Evolutionary conservation across 1,284 basidiomycete genomes (phyloP).

Genomic region (Ustilago bromivora): DNA sequence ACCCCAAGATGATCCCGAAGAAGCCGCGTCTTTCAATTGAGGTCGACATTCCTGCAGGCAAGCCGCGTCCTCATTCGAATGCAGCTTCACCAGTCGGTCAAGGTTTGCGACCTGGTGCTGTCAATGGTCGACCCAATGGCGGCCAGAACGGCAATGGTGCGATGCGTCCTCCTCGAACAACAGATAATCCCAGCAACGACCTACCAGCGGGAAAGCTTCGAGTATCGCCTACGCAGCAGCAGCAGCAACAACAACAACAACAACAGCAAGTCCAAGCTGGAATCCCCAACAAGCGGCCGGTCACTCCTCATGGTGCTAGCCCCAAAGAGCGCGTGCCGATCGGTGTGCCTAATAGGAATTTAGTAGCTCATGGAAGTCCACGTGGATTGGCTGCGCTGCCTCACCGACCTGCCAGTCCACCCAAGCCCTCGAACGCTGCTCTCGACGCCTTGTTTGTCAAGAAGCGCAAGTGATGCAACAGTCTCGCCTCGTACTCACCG

Average conservation of each 20-base stretch:
- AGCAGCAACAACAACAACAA: background rate
- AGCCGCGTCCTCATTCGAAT: conserved; percentile 6
- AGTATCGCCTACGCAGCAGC: background rate
- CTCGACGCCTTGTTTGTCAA: conserved; percentile 52
- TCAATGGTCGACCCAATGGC: conserved; percentile 11
- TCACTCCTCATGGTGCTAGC: conserved; percentile 26
- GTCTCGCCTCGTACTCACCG: background rate
- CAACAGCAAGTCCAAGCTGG: conserved; percentile 16
- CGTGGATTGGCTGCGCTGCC: conserved; percentile 32
- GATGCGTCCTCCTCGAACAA: conserved; percentile 19
- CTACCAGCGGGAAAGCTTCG: conserved; percentile 31
- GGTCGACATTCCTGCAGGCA: conserved; percentile 7
- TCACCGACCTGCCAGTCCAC: conserved; percentile 33
- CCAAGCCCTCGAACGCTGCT: conserved; percentile 47
- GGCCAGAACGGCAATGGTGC: conserved; percentile 11
- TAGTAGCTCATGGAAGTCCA: conserved; percentile 20
- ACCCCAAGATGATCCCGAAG: conserved; percentile 28
- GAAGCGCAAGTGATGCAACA: conserved; percentile 34
- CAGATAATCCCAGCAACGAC: conserved; percentile 13
- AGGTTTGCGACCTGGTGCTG: background rate
- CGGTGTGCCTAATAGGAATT: conserved; percentile 13
- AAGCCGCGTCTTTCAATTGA: conserved; percentile 33
- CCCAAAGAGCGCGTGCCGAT: conserved; percentile 21
- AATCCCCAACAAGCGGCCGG: conserved; percentile 11
- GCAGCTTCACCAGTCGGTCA: background rate